These are phyloP conservation scores for Scheffersomyces coipomensis DNA, from an alignment of 805 yeast species.

Conservation along the genomic window DNA sequence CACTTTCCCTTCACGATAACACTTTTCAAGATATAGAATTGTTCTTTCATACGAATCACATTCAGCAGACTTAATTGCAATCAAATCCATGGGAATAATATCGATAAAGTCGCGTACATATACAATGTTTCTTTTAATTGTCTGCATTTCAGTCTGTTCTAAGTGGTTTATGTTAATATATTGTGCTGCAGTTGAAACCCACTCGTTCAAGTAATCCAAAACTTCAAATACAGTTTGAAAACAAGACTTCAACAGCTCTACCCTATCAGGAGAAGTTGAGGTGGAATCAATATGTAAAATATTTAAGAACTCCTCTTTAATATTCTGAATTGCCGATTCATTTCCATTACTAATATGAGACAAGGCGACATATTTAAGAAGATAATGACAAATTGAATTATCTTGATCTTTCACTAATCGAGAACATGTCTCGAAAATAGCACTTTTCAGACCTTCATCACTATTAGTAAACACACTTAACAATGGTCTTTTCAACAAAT, in stretches of 20 bases:
- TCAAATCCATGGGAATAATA: slow-evolving; percentile 60
- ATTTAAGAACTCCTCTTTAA: slow-evolving; percentile 57
- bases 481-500: slow-evolving; percentile 51
- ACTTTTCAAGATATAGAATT: slow-evolving; percentile 78
- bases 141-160: slow-evolving; percentile 14
- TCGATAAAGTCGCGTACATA: slow-evolving; percentile 48
- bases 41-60: slow-evolving; percentile 88
- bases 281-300: slow-evolving; percentile 53
- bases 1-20: slow-evolving; percentile 44
- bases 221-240: slow-evolving; percentile 75
- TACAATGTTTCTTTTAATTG: slow-evolving; percentile 24
- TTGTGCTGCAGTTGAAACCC: slow-evolving; percentile 51
- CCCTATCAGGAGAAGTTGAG: slow-evolving; percentile 46
- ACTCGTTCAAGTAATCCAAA: slow-evolving; percentile 79
- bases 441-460: slow-evolving; percentile 14
- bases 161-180: slow-evolving; percentile 21
- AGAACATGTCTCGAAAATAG: slow-evolving; percentile 62
- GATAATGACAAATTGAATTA: slow-evolving; percentile 61
- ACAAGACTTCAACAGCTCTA: slow-evolving; percentile 60
- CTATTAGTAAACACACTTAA: slow-evolving; percentile 9
- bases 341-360: slow-evolving; percentile 55
- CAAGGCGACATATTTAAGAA: slow-evolving; percentile 75
- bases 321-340: slow-evolving; percentile 35
- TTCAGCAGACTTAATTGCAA: slow-evolving; percentile 78
- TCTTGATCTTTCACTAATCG: slow-evolving; percentile 70